Evolutionary conservation across 163 green algal species (phyloP).

Genomic region (Scenedesmus sp.): DNA sequence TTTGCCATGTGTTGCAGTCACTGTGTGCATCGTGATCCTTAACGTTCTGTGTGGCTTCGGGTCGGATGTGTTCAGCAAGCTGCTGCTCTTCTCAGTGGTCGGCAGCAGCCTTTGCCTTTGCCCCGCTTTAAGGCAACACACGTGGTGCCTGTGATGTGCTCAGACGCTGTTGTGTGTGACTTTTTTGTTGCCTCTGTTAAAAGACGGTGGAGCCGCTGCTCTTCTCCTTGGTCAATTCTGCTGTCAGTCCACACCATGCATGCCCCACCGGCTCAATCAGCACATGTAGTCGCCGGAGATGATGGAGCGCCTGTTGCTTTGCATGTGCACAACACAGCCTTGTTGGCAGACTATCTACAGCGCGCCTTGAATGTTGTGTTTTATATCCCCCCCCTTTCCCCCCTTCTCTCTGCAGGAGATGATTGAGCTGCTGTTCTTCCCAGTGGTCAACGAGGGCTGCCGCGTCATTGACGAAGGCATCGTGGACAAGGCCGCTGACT

Average conservation of each 20-base stretch:
- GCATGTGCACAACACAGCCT: conserved; percentile 91
- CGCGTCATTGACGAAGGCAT: conserved; percentile 91
- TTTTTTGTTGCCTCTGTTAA: conserved; percentile 40
- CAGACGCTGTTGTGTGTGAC: too few species aligned
- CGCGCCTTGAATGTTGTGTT: too few species aligned
- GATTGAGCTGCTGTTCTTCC: conserved; percentile 98
- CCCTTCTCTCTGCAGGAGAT: conserved; percentile 79
- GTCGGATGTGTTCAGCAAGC: too few species aligned
- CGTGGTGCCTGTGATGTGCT: too few species aligned
- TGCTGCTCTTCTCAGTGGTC: too few species aligned
- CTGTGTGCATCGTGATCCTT: too few species aligned
- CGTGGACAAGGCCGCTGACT: conserved; percentile 96
- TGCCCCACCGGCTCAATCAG: background rate
- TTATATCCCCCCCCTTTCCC: background rate
- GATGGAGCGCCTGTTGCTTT: conserved; percentile 98
- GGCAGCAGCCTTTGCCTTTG: too few species aligned
- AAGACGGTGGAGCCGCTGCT: conserved; percentile 98
- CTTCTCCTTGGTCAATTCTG: conserved; percentile 96
- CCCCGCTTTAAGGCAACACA: too few species aligned
- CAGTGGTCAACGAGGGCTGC: conserved; percentile 98
- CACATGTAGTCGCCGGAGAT: conserved; percentile 79
- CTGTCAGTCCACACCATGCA: background rate
- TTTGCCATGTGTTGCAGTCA: too few species aligned
- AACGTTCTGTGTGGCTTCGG: too few species aligned
- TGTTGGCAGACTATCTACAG: too few species aligned